phyloP scores from a whole-genome alignment of 2,329 filamentous ascomycete species.

The Beauveria scarabaeidicola region DNA sequence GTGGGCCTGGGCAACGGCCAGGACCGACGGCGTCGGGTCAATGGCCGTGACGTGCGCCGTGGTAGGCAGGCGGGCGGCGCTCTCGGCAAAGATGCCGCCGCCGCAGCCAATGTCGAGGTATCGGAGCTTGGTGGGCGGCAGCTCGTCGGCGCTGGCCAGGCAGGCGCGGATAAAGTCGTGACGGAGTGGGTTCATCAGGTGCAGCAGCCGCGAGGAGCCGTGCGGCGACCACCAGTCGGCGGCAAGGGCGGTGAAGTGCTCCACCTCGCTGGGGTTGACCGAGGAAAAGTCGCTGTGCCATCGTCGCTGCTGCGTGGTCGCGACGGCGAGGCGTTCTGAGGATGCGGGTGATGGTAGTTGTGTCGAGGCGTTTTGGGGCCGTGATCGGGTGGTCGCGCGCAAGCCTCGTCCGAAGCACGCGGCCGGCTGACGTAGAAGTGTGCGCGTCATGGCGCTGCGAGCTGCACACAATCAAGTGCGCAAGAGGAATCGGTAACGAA shows the following conservation, averaged over 20 bases:
- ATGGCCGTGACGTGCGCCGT: conserved; percentile 63
- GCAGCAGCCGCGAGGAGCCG: conserved; percentile 81
- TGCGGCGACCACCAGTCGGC: conserved; percentile 96
- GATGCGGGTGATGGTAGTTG: neutral
- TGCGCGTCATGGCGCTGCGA: neutral
- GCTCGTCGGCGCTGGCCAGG: conserved; percentile 41
- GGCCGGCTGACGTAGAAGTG: neutral
- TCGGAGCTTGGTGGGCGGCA: conserved; percentile 32
- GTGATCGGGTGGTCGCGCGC: neutral
- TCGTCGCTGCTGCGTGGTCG: neutral
- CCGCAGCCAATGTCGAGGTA: conserved; percentile 94
- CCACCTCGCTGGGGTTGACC: conserved; percentile 81
- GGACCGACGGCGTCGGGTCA: conserved; percentile 66
- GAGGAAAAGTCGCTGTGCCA: conserved; percentile 43
- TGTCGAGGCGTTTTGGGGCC: neutral
- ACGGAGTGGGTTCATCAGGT: conserved; percentile 95
- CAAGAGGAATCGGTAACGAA: neutral
- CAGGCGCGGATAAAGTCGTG: conserved; percentile 84
- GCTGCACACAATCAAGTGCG: neutral
- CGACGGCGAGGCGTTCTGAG: neutral
- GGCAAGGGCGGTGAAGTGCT: conserved; percentile 89
- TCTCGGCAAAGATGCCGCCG: conserved; percentile 92
- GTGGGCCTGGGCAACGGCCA: conserved; percentile 68
- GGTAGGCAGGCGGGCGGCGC: conserved; percentile 58
- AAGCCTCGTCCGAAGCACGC: neutral